Evolutionary conservation across 192 early-diverging fungal species (phyloP), one percentile per base, ranked within the genome.

Genomic region (Pilobolus umbonatus): DNA sequence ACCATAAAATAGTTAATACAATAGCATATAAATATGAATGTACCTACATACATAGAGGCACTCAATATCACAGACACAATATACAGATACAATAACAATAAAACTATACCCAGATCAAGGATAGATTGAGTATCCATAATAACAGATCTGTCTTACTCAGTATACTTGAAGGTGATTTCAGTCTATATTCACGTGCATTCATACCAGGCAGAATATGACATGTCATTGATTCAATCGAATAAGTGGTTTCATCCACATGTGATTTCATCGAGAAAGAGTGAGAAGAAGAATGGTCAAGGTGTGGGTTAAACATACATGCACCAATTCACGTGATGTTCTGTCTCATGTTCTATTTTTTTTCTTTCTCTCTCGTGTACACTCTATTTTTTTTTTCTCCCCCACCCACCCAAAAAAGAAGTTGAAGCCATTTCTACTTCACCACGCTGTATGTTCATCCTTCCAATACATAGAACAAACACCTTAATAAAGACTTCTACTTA

Each of bases 201-300:
- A 26, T 40, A 28, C 55, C 55, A 19, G 55, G 55, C 15, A 57
- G 28, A 30, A 57, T 44, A 24, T 57, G 14, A 10, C 55, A 57
- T 8, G 55, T 57, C n/a, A 57, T 42, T 7, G 30, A 8, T 5
- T 29, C 55, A 5, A 57, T 7, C 5, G 40, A 19, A 57, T 57
- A 57, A 15, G 39, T 36, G 17, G 32, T 15, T 7, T 34, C 7
- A 11, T 54, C 32, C 38, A 38, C 52, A 36, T 54, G n/a, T n/a
- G n/a, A n/a, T n/a, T n/a, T n/a, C n/a, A n/a, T n/a, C n/a, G n/a
- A n/a, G n/a, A n/a, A n/a, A n/a, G n/a, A n/a, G n/a, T n/a, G n/a
- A n/a, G n/a, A n/a, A n/a, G n/a, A n/a, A n/a, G n/a, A n/a, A n/a
- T n/a, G n/a, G n/a, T n/a, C n/a, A n/a, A n/a, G n/a, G n/a, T n/a